These are phyloP conservation scores for Leccinum aurantiacum DNA, from an alignment of 768 basidiomycete genomes.

Conservation along the genomic window DNA sequence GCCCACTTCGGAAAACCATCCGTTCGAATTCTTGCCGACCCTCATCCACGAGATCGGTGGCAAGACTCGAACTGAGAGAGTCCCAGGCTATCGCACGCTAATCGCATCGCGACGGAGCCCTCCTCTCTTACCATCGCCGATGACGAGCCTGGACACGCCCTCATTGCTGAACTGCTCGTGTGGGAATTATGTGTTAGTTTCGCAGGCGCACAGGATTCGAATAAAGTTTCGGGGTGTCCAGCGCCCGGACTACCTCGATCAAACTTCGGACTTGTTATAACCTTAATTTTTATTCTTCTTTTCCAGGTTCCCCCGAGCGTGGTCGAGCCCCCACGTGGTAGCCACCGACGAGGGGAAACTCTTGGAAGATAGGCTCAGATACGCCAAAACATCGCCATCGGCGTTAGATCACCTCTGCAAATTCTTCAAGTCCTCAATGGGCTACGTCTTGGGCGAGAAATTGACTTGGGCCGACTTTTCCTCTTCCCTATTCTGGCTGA, in stretches of 20 bases:
- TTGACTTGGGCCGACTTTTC: too few species aligned
- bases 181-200: too few species aligned
- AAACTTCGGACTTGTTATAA: neutral
- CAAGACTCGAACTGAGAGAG: conserved; percentile 31
- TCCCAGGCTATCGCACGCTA: conserved; percentile 24
- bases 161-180: too few species aligned
- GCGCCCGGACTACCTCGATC: neutral
- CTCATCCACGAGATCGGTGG: conserved; percentile 20
- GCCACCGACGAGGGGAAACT: conserved; percentile 24
- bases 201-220: too few species aligned
- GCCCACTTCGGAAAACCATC: conserved; percentile 31
- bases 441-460: conserved; percentile 28
- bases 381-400: conserved; percentile 17
- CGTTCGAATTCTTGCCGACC: conserved; percentile 33
- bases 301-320: conserved; percentile 27
- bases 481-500: conserved; percentile 33
- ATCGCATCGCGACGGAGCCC: conserved; percentile 25
- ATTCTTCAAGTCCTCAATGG: conserved; percentile 21
- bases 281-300: neutral
- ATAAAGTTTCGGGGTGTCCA: too few species aligned
- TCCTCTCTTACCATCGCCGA: conserved; percentile 20
- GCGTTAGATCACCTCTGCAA: conserved; percentile 14
- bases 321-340: conserved; percentile 32
- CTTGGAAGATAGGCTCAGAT: conserved; percentile 16
- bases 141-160: too few species aligned